These are phyloP conservation scores for Trametes sanguinea DNA, from an alignment of 768 basidiomycete species.

Conservation along the genomic window DNA sequence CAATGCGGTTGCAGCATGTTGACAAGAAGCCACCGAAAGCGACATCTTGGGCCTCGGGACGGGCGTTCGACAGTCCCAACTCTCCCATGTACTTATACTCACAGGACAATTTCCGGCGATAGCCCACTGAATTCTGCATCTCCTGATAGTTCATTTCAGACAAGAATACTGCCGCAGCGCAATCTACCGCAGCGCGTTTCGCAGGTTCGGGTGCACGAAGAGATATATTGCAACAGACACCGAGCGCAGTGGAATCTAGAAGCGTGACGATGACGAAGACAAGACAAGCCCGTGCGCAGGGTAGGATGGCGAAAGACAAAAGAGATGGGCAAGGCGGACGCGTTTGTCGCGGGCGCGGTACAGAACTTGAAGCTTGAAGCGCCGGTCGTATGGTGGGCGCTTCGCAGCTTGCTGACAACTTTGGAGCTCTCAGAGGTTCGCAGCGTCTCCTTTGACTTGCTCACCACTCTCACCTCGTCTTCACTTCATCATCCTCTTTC, in stretches of 20 bases:
- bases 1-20: slow-evolving; percentile 30
- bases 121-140: neutral
- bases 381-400: neutral
- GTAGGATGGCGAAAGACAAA: neutral
- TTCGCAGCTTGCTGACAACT: neutral
- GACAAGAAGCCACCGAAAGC: slow-evolving; percentile 23
- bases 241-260: neutral
- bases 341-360: no score
- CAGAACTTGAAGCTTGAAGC: no score
- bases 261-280: neutral
- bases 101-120: neutral
- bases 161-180: slow-evolving; percentile 11
- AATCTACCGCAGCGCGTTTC: neutral
- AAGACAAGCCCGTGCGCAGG: neutral
- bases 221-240: neutral
- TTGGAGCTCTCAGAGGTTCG: slow-evolving; percentile 5
- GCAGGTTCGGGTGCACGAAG: neutral
- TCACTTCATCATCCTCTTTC: neutral
- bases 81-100: slow-evolving; percentile 5
- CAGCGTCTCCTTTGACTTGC: slow-evolving; percentile 26
- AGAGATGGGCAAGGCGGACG: no score
- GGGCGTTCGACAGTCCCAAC: neutral
- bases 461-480: slow-evolving; percentile 7
- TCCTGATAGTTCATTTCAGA: neutral
- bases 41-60: slow-evolving; percentile 15